Percentiles rank a stretch among this genome's conserved stretches.
Evolutionary conservation across 306 rosid species (phyloP).

Genomic region (Fragaria vesca): DNA sequence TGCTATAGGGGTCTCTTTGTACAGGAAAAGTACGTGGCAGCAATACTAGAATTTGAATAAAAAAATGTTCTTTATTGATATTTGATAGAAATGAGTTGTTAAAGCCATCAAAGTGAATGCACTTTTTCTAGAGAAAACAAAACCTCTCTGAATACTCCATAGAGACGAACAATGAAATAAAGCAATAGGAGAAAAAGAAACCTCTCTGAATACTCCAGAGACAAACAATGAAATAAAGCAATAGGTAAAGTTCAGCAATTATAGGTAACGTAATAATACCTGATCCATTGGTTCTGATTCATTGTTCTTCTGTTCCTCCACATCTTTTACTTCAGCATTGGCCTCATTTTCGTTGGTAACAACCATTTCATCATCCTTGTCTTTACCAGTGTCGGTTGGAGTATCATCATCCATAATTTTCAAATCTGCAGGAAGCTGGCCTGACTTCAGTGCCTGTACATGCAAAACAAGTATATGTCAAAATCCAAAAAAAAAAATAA

Average conservation of each 20-base stretch:
- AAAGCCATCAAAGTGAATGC: not conserved
- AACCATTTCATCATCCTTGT: slow-evolving; percentile 34
- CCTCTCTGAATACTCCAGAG: not conserved
- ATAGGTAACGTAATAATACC: slow-evolving; percentile 35
- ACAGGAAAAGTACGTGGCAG: not conserved
- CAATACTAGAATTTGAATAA: not conserved
- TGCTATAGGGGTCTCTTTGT: not conserved
- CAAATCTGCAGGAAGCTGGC: slow-evolving; percentile 85
- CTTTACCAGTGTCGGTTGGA: slow-evolving; percentile 32
- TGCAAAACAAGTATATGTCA: slow-evolving; percentile 16
- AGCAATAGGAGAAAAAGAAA: not conserved
- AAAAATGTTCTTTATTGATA: not conserved
- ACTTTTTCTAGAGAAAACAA: not conserved
- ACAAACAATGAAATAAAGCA: not conserved
- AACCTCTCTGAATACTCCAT: not conserved
- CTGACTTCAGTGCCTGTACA: slow-evolving; percentile 82
- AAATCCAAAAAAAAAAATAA: not conserved
- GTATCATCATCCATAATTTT: slow-evolving; percentile 45
- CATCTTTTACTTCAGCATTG: slow-evolving; percentile 42
- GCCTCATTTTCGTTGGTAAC: slow-evolving; percentile 27
- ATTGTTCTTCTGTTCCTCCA: slow-evolving; percentile 40
- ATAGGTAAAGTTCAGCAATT: not conserved
- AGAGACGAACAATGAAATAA: not conserved
- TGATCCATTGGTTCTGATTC: slow-evolving; percentile 72
- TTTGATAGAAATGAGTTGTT: not conserved